These are phyloP conservation scores for Aspergillus sclerotialis DNA, from an alignment of 2,329 filamentous ascomycete genomes.

Conservation along the genomic window DNA sequence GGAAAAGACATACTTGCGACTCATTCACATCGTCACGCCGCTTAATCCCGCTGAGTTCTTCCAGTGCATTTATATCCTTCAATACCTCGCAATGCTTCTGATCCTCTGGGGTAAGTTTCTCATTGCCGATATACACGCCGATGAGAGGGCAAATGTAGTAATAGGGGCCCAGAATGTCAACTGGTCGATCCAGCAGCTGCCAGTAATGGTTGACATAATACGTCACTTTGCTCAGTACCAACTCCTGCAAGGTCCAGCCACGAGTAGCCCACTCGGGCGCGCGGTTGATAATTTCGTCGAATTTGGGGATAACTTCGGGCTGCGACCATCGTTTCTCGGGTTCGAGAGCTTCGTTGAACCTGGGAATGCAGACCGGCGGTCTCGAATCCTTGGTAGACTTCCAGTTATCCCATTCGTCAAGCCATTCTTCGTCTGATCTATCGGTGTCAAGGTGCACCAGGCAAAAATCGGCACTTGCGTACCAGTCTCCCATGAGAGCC, in stretches of 20 bases:
- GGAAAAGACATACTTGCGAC: no score
- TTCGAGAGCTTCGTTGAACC: not conserved
- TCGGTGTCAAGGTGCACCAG: slow-evolving; percentile 11
- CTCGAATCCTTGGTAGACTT: slow-evolving; percentile 3
- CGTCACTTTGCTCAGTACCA: slow-evolving; percentile 25
- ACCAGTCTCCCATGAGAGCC: slow-evolving; percentile 17
- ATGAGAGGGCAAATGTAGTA: slow-evolving; percentile 26
- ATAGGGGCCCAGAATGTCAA: slow-evolving; percentile 23
- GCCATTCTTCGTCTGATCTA: slow-evolving; percentile 3
- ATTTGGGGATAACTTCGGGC: not conserved
- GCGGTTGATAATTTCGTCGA: not conserved
- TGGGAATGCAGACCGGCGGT: not conserved
- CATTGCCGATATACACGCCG: not conserved
- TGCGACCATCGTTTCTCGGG: not conserved
- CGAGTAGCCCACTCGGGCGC: slow-evolving; percentile 13
- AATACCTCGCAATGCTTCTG: not conserved
- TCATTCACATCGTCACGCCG: not conserved
- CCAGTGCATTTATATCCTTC: not conserved
- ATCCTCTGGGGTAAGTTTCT: not conserved
- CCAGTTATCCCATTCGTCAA: slow-evolving; percentile 6
- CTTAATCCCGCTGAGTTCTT: not conserved
- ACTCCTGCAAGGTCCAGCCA: slow-evolving; percentile 17
- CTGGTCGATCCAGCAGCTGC: slow-evolving; percentile 17
- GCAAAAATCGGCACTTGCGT: slow-evolving; percentile 13
- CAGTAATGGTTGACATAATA: slow-evolving; percentile 28